Percentiles rank a stretch among this genome's conserved stretches.
Evolutionary conservation across 345 rosid genomes (phyloP).

Genomic region (Lenwebbia sp.): DNA sequence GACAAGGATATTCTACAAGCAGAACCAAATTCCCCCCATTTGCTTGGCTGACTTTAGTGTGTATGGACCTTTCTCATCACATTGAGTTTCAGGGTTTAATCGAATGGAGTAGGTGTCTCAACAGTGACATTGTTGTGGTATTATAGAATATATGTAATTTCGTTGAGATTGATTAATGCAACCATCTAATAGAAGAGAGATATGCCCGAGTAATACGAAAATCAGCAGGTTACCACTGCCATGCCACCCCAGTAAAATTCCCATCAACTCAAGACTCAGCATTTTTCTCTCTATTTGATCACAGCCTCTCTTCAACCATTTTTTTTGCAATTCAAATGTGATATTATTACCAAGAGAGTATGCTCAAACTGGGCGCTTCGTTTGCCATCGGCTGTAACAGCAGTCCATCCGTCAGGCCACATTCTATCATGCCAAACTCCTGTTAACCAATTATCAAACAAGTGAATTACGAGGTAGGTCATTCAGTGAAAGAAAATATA

Average conservation of each 20-base stretch:
- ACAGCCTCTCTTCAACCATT: neutral
- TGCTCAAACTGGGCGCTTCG: constrained; percentile 99
- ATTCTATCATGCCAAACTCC: constrained; percentile 82
- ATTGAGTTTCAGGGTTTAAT: neutral
- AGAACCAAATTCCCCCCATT: neutral
- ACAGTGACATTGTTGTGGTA: neutral
- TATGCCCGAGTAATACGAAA: neutral
- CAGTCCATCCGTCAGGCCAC: constrained; percentile 99
- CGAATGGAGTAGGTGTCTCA: neutral
- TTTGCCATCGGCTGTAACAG: constrained; percentile 87
- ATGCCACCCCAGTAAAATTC: neutral
- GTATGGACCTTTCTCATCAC: neutral
- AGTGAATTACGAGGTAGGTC: neutral
- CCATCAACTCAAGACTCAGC: neutral
- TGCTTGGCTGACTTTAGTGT: no score
- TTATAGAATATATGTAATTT: neutral
- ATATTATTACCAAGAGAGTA: constrained; percentile 59
- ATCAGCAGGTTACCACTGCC: neutral
- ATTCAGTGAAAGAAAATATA: neutral
- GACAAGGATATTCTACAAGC: neutral
- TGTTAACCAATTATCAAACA: neutral
- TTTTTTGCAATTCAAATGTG: neutral
- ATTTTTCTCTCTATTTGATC: neutral
- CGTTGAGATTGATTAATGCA: neutral
- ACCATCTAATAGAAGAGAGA: neutral